A percentile compares a stretch with the other conserved stretches of the same genome.
These are phyloP conservation scores for Colletotrichum musicola DNA, from an alignment of 2,329 filamentous ascomycete species.

Conservation along the genomic window DNA sequence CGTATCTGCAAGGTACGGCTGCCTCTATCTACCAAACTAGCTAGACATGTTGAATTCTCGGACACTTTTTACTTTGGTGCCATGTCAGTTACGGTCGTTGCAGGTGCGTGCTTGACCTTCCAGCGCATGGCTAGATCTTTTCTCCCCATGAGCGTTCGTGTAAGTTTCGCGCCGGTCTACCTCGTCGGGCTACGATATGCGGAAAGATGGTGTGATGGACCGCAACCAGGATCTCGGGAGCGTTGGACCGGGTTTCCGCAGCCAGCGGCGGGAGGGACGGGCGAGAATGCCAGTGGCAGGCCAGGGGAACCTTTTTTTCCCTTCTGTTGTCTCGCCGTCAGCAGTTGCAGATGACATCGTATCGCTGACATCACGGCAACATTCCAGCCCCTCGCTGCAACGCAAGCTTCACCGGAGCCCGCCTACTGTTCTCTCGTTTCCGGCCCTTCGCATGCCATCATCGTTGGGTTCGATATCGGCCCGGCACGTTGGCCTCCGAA, in stretches of 20 bases:
- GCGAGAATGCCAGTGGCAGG: constrained; percentile 29
- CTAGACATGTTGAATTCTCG: neutral
- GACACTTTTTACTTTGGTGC: neutral
- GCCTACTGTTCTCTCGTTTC: too few relatives aligned
- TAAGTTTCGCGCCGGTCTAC: neutral
- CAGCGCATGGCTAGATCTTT: too few relatives aligned
- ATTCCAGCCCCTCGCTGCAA: constrained; percentile 17
- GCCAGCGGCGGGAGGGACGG: neutral
- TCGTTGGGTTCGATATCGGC: neutral
- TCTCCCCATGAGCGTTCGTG: neutral
- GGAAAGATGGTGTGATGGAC: neutral
- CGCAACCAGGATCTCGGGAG: constrained; percentile 9
- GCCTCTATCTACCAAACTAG: neutral
- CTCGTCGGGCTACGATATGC: neutral
- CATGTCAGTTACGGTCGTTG: neutral
- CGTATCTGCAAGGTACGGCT: neutral
- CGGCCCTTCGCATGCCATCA: neutral
- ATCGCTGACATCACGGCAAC: constrained; percentile 26
- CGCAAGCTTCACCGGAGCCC: neutral
- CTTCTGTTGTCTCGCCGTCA: neutral
- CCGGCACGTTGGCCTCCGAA: neutral
- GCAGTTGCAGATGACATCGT: neutral
- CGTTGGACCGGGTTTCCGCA: neutral
- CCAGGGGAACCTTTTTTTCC: neutral
- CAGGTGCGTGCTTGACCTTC: neutral